These are phyloP conservation scores for Plasmodium cynomolgi DNA, from an alignment of 169 alveolate species.

Conservation along the genomic window DNA sequence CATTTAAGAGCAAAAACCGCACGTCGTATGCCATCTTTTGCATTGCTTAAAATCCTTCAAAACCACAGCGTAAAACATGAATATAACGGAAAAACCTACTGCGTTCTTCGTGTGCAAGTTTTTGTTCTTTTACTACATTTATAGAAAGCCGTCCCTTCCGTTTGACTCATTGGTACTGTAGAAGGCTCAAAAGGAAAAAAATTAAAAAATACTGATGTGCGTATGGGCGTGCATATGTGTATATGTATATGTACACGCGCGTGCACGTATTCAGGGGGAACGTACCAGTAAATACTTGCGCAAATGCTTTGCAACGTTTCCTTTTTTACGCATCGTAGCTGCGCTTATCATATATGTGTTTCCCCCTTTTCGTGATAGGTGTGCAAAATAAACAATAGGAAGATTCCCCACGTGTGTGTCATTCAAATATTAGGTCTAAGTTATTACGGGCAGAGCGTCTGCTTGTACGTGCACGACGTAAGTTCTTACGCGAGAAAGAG, in stretches of 20 bases:
- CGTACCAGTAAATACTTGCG: neutral
- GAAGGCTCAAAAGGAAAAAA: conserved; percentile 2
- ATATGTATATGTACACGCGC: neutral
- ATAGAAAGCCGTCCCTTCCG: conserved; percentile 30
- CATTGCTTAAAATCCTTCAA: conserved; percentile 3
- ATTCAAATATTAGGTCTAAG: conserved; percentile 68
- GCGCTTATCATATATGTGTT: neutral
- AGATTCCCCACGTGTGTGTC: conserved; percentile 38
- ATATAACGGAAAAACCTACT: conserved; percentile 26
- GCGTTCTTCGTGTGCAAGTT: conserved; percentile 66
- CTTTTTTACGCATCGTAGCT: neutral
- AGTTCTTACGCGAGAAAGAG: conserved; percentile 2
- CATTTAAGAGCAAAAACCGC: neutral
- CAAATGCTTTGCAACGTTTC: neutral
- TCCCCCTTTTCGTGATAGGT: conserved; percentile 4
- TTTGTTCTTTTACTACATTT: conserved; percentile 63
- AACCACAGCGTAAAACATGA: conserved; percentile 16
- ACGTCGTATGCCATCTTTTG: neutral
- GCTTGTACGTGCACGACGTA: conserved; percentile 64
- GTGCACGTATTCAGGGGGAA: neutral
- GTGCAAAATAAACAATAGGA: conserved; percentile 41
- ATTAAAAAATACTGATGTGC: neutral
- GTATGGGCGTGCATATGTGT: neutral
- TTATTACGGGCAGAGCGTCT: conserved; percentile 51
- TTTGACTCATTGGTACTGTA: conserved; percentile 57